Base-by-base conservation (phyloP, 2,329 filamentous ascomycete species). In the Alternaria conjuncta region DNA sequence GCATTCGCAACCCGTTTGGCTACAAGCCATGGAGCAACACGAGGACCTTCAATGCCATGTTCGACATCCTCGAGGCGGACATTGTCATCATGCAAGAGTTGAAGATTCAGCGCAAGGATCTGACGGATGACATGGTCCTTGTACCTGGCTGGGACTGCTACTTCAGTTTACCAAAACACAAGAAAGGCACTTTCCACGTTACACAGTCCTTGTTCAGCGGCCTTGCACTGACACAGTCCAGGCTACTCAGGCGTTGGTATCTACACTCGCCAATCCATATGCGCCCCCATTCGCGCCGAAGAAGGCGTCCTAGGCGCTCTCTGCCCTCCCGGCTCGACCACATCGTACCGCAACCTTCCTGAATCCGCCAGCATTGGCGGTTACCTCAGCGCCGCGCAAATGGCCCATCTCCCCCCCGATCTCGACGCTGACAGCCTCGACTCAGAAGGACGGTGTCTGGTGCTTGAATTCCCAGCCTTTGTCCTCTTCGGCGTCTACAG, bases 181-280 rank as follows among this genome's bases (percentile, higher is more conserved):
- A 98, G 80, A 98, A 97, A 84, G 95, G 93, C 91, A 82, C 55
- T 43, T 50, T 20, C 20, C 55, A 55, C 28, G 18, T 21, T 26
- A 25, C 12, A 13, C 15, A 9, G 30, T 54, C 18, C n/a, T 25
- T 13, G 49, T 15, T 20, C 11, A 13, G 59, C 30, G 28, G 9
- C 60, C 63, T 66, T 55, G 43, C 69, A 56, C 64, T 71, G 23
- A 73, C 41, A 10, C 10, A 51, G 30, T 47, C 15, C 44, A 97
- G 94, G 96, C 23, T 99, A 98, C 78, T 97, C 95, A 25, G 96
- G 96, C 2, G 95, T 99, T 2, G 96, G 91, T 4, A 93, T 99
- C 36, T 99, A 97, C 81, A 97, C 94, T 1, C 88, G 93, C n/a
- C 96, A 92, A 76, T 86, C 91, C 5, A 90, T 88, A 36, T 98